Evolutionary conservation across 2,329 filamentous ascomycete species (phyloP), one percentile per base, ranked within the genome.

Genomic region (Trichophyton schoenleinii): DNA sequence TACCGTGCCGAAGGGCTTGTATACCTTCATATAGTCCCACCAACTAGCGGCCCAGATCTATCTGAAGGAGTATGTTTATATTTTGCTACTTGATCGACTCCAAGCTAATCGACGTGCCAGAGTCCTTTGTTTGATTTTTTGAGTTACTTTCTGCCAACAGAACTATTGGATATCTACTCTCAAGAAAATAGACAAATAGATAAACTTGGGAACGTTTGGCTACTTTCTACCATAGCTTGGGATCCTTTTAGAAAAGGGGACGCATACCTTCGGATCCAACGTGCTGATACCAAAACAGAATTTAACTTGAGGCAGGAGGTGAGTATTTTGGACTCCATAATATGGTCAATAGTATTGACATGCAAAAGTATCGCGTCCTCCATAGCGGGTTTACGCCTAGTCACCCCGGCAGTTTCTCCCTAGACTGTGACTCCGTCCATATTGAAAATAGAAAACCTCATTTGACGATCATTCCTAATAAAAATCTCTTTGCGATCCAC

Each of bases 391-490:
- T 15, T 31, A 15, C 15, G 15, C 49, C 49, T 6, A 22, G 7
- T n/a, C 49, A 53, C 15, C 18, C 22, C 49, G 3, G 0, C 2
- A 20, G 49, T 3, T 22, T 53, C 18, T 31, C 15, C 6, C 8
- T 48, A 9, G 18, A 18, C 6, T 9, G 22, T 4, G 15, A 15
- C n/a, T 15, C 28, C 31, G 6, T 53, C 4, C 22, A 53, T 6
- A 28, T 55, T 28, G 59, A 63, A 25, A 64, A 64, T 31, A 60
- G 57, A 22, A 59, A n/a, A 31, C 57, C 63, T 11, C 15, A 64
- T 15, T n/a, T 22, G 46, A 46, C 61, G 22, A 20, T 48, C 6
- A 63, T 57, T 44, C 9, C 61, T 1, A 61, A 46, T 53, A 34
- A 61, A 57, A 38, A 63, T 15, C 34, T 61, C 6, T 46, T 64